phyloP scores from a whole-genome alignment of 2,329 filamentous ascomycete genomes.

The Nothophoma quercina region DNA sequence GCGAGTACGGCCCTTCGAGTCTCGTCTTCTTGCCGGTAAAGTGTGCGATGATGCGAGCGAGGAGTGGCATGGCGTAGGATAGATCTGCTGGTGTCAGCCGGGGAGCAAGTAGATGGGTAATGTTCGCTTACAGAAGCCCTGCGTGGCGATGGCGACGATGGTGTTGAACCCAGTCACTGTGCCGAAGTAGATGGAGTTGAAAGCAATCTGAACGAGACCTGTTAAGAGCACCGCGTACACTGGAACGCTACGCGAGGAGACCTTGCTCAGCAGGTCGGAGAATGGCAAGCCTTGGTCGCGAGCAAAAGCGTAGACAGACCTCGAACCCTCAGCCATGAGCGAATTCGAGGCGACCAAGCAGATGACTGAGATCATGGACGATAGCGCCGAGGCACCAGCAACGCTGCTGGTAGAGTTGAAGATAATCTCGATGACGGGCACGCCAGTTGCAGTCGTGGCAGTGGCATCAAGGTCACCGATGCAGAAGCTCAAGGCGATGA shows the following conservation, averaged over 20 bases:
- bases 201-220: slow-evolving; percentile 58
- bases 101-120: neutral
- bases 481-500: slow-evolving; percentile 52
- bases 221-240: slow-evolving; percentile 59
- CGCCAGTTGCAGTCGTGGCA: slow-evolving; percentile 56
- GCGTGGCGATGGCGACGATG: slow-evolving; percentile 64
- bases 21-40: slow-evolving; percentile 53
- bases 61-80: slow-evolving; percentile 64
- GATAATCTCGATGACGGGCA: slow-evolving; percentile 63
- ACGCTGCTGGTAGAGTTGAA: slow-evolving; percentile 58
- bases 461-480: slow-evolving; percentile 56
- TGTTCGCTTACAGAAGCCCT: slow-evolving; percentile 60
- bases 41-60: slow-evolving; percentile 59
- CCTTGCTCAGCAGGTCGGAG: slow-evolving; percentile 55
- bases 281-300: slow-evolving; percentile 63
- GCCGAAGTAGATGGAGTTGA: slow-evolving; percentile 64
- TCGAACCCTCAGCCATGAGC: slow-evolving; percentile 57
- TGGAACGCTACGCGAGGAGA: slow-evolving; percentile 59
- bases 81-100: slow-evolving; percentile 51
- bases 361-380: slow-evolving; percentile 59
- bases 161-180: slow-evolving; percentile 64
- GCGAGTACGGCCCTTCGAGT: slow-evolving; percentile 55
- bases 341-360: slow-evolving; percentile 56
- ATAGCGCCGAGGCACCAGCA: slow-evolving; percentile 55
- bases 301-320: slow-evolving; percentile 58